Base-by-base conservation (phyloP, 2,329 filamentous ascomycete species). In the Clathrospora elynae region DNA sequence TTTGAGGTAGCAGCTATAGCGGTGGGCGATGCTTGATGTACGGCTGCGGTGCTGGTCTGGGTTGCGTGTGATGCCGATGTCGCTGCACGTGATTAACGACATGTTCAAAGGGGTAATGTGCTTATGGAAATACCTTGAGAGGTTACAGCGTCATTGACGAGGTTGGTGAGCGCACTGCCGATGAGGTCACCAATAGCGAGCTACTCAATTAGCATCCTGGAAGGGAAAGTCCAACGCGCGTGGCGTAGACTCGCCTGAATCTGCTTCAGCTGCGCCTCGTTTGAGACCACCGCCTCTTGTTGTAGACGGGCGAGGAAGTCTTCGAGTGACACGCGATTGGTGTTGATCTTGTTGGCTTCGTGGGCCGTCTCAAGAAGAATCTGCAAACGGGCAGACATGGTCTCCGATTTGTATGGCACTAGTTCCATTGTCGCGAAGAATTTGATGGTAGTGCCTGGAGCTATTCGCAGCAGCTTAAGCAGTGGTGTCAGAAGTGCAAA, bases 141-240 rank as follows among this genome's bases (percentile, higher is more conserved):
- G 37, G 22, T 16, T 14, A 17, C 5, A 2, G 5, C 16, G 16
- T 17, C 17, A 4, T 33, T 4, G 12, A 36, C 14, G 17, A 35
- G 2, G 3, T 12, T 16, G 25, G 28, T 7, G 17, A 28, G 16
- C 6, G 32, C 14, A 12, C 12, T 7, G n/a, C 14, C 14, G 11
- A 36, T 32, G 12, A n/a, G n/a, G n/a, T n/a, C n/a, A n/a, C n/a
- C n/a, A n/a, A n/a, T n/a, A n/a, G 37, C 11, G 6, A 46, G 36
- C 42, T 46, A 7, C 16, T 7, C 9, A 12, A 10, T 46, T 13
- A 46, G 37, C 22, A n/a, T n/a, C n/a, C n/a, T n/a, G 29, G 10
- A 6, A 17, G 3, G 11, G 8, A 14, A 14, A 11, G 4, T 9
- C 18, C 8, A 22, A 12, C 1, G n/a, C n/a, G n/a, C n/a, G n/a